Evolutionary conservation across 352 stramenopile species (phyloP).

Genomic region (Discostella stelligera): DNA sequence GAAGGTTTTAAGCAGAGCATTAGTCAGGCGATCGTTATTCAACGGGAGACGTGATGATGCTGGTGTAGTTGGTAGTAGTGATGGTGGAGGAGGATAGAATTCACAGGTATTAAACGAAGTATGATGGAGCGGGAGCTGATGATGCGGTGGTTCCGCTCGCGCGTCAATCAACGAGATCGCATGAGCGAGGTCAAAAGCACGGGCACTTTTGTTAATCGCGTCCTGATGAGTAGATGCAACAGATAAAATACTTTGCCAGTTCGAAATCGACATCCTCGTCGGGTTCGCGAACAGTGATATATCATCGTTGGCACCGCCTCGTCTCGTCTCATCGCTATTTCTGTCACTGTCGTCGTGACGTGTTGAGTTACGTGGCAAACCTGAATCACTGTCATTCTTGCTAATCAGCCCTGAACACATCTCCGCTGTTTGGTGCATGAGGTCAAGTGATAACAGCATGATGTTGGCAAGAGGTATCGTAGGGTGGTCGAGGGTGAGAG

Average conservation of each 20-base stretch:
- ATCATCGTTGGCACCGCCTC: background rate
- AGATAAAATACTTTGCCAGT: background rate
- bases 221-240: background rate
- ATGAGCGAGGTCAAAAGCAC: background rate
- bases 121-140: background rate
- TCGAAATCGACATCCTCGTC: background rate
- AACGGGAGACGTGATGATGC: background rate
- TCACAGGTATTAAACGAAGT: background rate
- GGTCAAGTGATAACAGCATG: too few species aligned
- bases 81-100: background rate
- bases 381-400: background rate
- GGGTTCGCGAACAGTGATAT: background rate
- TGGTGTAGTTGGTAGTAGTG: background rate
- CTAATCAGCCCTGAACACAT: background rate
- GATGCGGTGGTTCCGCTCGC: background rate
- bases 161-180: background rate
- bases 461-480: too few species aligned
- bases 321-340: background rate
- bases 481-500: too few species aligned
- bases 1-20: background rate
- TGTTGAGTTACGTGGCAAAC: background rate
- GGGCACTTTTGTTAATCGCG: background rate
- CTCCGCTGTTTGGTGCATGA: background rate
- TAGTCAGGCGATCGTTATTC: background rate
- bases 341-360: background rate